Evolutionary conservation across 1,284 basidiomycete species (phyloP).

Genomic region (Marasmius oreades): DNA sequence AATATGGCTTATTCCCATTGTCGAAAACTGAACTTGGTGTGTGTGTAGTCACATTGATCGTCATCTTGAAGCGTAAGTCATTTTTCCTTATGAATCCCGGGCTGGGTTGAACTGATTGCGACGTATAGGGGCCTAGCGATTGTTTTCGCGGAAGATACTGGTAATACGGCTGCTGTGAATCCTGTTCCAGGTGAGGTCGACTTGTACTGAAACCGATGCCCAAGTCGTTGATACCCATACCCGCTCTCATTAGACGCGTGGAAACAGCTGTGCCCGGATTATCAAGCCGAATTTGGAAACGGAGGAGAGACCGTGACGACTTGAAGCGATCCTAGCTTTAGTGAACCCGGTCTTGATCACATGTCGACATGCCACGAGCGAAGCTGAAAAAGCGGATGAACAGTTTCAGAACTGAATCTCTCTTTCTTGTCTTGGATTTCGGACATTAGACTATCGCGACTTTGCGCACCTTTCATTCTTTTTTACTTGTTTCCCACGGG

Average conservation of each 20-base stretch:
- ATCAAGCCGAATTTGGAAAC: background rate
- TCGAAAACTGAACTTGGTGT: too few relatives aligned
- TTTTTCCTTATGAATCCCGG: background rate
- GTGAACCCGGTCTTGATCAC: too few relatives aligned
- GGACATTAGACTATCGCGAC: too few relatives aligned
- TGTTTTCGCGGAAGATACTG: conserved; percentile 34
- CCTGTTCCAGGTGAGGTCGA: conserved; percentile 20
- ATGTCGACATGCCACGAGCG: too few relatives aligned
- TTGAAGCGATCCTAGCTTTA: too few relatives aligned
- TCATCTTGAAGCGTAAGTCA: conserved; percentile 31
- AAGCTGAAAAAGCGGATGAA: too few relatives aligned
- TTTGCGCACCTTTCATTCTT: too few relatives aligned
- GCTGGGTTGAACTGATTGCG: background rate
- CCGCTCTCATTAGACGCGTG: conserved; percentile 16
- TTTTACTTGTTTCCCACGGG: too few relatives aligned
- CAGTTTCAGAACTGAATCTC: too few relatives aligned
- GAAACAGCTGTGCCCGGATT: conserved; percentile 22
- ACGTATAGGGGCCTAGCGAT: conserved; percentile 32
- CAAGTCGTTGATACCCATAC: background rate
- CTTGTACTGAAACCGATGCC: background rate
- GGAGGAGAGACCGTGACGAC: too few relatives aligned
- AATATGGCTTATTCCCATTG: too few relatives aligned
- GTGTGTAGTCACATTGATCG: conserved; percentile 33
- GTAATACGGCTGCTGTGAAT: conserved; percentile 18
- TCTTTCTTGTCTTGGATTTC: too few relatives aligned